Evolutionary conservation across 208 protist species (phyloP).

Genomic region (Crithidia thermophila): DNA sequence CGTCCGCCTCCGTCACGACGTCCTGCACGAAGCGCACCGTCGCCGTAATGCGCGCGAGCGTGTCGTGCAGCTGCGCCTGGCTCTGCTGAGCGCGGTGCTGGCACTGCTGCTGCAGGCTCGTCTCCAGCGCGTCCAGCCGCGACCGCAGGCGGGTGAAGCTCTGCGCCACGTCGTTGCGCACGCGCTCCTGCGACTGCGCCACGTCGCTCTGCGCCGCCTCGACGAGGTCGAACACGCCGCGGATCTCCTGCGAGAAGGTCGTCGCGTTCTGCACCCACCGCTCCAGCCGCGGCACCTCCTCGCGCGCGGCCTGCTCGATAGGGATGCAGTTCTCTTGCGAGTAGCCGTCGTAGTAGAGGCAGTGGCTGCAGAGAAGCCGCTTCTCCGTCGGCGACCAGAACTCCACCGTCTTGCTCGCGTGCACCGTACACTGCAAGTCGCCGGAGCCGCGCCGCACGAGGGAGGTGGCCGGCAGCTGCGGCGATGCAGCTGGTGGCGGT

Average conservation of each 20-base stretch:
- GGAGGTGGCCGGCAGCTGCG: neutral
- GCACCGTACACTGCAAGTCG: slow-evolving; percentile 42
- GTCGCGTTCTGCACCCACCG: slow-evolving; percentile 63
- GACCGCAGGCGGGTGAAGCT: slow-evolving; percentile 45
- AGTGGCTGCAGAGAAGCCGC: slow-evolving; percentile 73
- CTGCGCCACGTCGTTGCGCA: slow-evolving; percentile 39
- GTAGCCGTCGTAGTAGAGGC: slow-evolving; percentile 82
- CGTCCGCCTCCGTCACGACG: slow-evolving; percentile 42
- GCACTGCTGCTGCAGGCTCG: slow-evolving; percentile 42
- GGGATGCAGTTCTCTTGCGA: slow-evolving; percentile 63
- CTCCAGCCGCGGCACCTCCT: slow-evolving; percentile 53
- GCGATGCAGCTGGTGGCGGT: neutral
- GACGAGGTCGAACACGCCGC: slow-evolving; percentile 57
- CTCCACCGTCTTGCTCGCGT: slow-evolving; percentile 68
- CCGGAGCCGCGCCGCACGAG: neutral
- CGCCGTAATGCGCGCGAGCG: slow-evolving; percentile 34
- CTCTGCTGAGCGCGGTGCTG: slow-evolving; percentile 32
- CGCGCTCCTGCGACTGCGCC: slow-evolving; percentile 28
- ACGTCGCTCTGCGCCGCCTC: slow-evolving; percentile 58
- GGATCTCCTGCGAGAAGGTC: slow-evolving; percentile 67
- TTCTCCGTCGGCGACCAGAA: slow-evolving; percentile 79
- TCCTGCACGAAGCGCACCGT: slow-evolving; percentile 50
- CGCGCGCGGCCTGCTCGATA: slow-evolving; percentile 51
- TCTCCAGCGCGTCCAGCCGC: slow-evolving; percentile 51
- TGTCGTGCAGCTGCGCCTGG: slow-evolving; percentile 35